Evolutionary conservation across 2,329 filamentous ascomycete species (phyloP).

Genomic region (Elsinoe australis): DNA sequence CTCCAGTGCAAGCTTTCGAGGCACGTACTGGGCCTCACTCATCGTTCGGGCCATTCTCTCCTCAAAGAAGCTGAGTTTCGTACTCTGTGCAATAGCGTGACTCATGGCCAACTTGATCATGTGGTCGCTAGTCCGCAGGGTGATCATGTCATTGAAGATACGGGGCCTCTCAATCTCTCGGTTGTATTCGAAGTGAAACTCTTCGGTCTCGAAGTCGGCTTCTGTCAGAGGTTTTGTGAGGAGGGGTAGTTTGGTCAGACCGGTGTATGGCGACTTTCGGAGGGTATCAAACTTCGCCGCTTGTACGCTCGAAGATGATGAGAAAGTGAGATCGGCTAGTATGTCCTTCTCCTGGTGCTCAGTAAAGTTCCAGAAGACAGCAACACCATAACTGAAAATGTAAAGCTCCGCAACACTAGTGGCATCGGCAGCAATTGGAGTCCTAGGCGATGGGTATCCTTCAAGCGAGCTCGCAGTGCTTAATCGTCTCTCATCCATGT

Average conservation of each 20-base stretch:
- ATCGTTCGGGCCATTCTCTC: constrained; percentile 93
- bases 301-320: constrained; percentile 50
- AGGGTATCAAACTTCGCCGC: constrained; percentile 19
- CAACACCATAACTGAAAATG: constrained; percentile 92
- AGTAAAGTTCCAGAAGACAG: constrained; percentile 98
- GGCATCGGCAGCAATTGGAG: constrained; percentile 58
- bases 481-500: constrained; percentile 21
- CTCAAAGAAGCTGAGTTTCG: constrained; percentile 92
- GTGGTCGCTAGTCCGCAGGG: constrained; percentile 84
- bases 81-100: constrained; percentile 95
- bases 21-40: constrained; percentile 84
- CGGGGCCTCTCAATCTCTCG: constrained; percentile 74
- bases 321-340: constrained; percentile 87
- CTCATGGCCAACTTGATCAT: constrained; percentile 99
- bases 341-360: constrained; percentile 95
- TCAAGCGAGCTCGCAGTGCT: constrained; percentile 33
- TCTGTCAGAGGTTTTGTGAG: constrained; percentile 74
- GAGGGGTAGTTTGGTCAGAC: constrained; percentile 49
- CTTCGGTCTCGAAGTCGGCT: constrained; percentile 91
- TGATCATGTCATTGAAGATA: constrained; percentile 99
- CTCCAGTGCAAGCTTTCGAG: constrained; percentile 78
- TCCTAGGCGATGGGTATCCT: constrained; percentile 41
- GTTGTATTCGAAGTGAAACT: constrained; percentile 98
- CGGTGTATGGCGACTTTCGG: constrained; percentile 24
- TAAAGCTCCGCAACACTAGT: constrained; percentile 91